Evolutionary conservation across 2,329 filamentous ascomycete genomes (phyloP).

Genomic region (Grosmannia serpens): DNA sequence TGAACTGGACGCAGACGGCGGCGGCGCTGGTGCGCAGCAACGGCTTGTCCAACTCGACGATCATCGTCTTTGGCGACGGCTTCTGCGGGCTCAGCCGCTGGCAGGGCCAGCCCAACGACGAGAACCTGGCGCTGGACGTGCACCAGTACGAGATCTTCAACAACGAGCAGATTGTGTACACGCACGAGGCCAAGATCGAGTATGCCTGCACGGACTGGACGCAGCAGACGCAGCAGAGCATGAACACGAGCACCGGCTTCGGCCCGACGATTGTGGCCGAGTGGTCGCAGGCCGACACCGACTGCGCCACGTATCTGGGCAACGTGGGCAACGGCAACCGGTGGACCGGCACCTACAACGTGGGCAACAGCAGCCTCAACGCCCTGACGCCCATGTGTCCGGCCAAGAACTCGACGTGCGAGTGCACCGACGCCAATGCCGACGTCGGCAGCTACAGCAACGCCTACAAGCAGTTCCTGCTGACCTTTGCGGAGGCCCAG

Average conservation of each 20-base stretch:
- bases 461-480: slow-evolving; percentile 74
- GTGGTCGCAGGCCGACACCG: slow-evolving; percentile 95
- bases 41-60: slow-evolving; percentile 51
- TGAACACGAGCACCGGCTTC: slow-evolving; percentile 67
- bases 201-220: slow-evolving; percentile 88
- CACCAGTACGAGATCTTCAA: slow-evolving; percentile 99
- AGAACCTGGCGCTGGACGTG: slow-evolving; percentile 79
- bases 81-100: slow-evolving; percentile 88
- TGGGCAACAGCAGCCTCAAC: slow-evolving; percentile 47
- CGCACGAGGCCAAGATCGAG: slow-evolving; percentile 71
- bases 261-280: slow-evolving; percentile 92
- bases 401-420: slow-evolving; percentile 51
- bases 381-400: slow-evolving; percentile 68
- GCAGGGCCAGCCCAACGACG: slow-evolving; percentile 67
- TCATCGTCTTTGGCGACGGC: slow-evolving; percentile 82
- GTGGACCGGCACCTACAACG: slow-evolving; percentile 80
- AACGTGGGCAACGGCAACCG: slow-evolving; percentile 80
- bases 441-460: slow-evolving; percentile 55
- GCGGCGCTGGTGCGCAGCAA: slow-evolving; percentile 64
- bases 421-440: slow-evolving; percentile 66
- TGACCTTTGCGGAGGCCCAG: slow-evolving; percentile 87
- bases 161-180: slow-evolving; percentile 67
- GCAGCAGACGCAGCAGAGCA: slow-evolving; percentile 59
- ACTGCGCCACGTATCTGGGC: slow-evolving; percentile 79
- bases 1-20: slow-evolving; percentile 69